phyloP scores from a whole-genome alignment of 495 filamentous ascomycete species.

The Aspergillus funiculosus region DNA sequence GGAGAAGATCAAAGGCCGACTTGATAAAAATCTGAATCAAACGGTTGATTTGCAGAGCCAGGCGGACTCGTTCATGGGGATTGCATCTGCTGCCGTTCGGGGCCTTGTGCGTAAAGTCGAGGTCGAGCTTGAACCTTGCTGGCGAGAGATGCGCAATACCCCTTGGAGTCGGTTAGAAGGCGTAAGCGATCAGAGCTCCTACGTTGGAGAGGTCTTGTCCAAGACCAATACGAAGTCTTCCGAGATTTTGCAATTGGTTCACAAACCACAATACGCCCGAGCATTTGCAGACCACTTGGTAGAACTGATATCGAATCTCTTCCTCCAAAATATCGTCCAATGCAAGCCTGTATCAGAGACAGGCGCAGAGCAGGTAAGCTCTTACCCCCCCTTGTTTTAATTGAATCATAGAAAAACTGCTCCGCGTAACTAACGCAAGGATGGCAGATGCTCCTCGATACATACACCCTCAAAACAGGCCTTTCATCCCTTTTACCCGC shows the following conservation, averaged over 20 bases:
- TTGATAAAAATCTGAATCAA: constrained; percentile 69
- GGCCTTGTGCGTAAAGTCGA: constrained; percentile 81
- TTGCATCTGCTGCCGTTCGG: constrained; percentile 81
- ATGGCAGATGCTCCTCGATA: constrained; percentile 80
- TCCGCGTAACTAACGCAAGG: constrained; percentile 7
- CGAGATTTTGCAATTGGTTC: constrained; percentile 71
- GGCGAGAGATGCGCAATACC: constrained; percentile 96
- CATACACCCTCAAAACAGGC: constrained; percentile 82
- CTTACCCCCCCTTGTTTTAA: not conserved
- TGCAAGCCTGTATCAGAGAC: constrained; percentile 87
- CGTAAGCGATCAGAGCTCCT: constrained; percentile 93
- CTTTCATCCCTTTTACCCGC: constrained; percentile 47
- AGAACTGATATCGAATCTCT: constrained; percentile 72
- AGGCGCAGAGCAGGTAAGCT: constrained; percentile 80
- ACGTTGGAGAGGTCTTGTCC: constrained; percentile 72
- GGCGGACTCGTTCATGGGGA: constrained; percentile 90
- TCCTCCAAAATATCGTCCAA: constrained; percentile 77
- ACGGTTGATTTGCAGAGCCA: constrained; percentile 86
- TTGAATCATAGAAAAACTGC: not conserved
- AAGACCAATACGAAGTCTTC: constrained; percentile 61
- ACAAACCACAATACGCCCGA: constrained; percentile 88
- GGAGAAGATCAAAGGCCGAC: constrained; percentile 84
- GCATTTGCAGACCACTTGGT: constrained; percentile 94
- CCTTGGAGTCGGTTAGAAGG: constrained; percentile 92
- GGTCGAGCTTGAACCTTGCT: constrained; percentile 71